Evolutionary conservation across 2,329 filamentous ascomycete genomes (phyloP), one percentile per base, ranked within the genome.

Genomic region (Colletotrichum orbiculare): DNA sequence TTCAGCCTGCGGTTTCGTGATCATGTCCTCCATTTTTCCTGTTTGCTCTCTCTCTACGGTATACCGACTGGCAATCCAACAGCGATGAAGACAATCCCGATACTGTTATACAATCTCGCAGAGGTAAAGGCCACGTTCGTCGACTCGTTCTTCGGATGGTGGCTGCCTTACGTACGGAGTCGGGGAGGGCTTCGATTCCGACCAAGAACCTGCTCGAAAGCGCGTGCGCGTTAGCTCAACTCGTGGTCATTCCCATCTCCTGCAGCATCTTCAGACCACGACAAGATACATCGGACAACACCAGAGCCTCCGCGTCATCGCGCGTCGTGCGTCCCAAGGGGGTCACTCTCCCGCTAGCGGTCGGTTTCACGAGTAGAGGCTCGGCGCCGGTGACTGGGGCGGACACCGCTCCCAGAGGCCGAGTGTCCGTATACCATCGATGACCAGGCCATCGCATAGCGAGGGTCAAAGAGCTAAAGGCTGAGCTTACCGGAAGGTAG

Each of bases 361-460:
- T 78, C 61, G 54, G 53, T 50, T 78, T 75, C 11, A 73, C 74
- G 67, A 71, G 73, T 37, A 33, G 55, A 1, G 57, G 55, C 38
- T 58, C 55, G 52, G 52, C 52, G 37, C 49, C 8, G 55, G 61
- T 12, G 73, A 33, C 25, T n/a, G 13, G n/a, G 12, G 35, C 46
- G 34, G 38, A 9, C 54, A 49, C 15, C 17, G 6, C 25, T 25
- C 15, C 54, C 33, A 48, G 54, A 60, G 34, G 43, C 47, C 54
- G 61, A 47, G 45, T 35, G 15, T 33, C 38, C 13, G 59, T 38
- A 35, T 41, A 9, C 25, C 6, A 12, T 35, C 15, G 35, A 49
- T 38, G 50, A 49, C 45, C 33, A 45, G 46, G 43, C 11, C 43
- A 46, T 33, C 15, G 15, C 17, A 33, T 17, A 10, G 15, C 15